Evolutionary conservation across 2,329 filamentous ascomycete genomes (phyloP), one percentile per base, ranked within the genome.

Genomic region (Coleophoma crateriformis): DNA sequence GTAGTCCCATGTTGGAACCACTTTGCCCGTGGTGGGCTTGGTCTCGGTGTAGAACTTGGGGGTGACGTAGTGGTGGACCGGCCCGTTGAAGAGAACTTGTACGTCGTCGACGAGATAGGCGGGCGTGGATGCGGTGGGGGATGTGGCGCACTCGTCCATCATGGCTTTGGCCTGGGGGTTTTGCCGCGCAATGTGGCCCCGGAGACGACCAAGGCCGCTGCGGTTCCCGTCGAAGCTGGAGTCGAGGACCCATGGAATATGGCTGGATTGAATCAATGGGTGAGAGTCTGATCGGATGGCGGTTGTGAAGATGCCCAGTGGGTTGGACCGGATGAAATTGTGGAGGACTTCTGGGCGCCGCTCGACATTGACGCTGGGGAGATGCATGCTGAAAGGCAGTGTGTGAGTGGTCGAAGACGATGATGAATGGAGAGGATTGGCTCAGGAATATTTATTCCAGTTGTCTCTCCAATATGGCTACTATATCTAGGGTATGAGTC

Each of bases 1-100:
- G 57, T 87, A 88, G 64, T 88, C 82, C 84, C 84, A 87, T 0
- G 84, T 88, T 0, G 82, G 82, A 5, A 85, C 84, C 0, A 86
- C 83, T 56, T 87, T 87, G 10, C 75, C 83, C 0, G 76, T 82
- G 0, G 59, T 61, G 0, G 82, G 83, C 60, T 87, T 87, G 1
- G 84, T 86, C 54, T 81, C 73, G 10, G 67, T 71, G 67, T 87
- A 87, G 65, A 86, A 87, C 52, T 84, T 82, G 1, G 84, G 81
- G 0, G 84, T 85, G 7, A 87, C 76, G 56, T 87, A 87, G 65
- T 84, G 79, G 37, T 86, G 76, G 1, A 71, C 62, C 0, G 75
- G 69, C 0, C 71, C 72, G 42, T 73, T 85, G 71, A 88, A 87
- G n/a, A 86, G 68, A 3, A 87, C 68, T 27, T 83, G 63, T 1